phyloP scores from a whole-genome alignment of 2,329 filamentous ascomycete species.

The Fonsecaea nubica region DNA sequence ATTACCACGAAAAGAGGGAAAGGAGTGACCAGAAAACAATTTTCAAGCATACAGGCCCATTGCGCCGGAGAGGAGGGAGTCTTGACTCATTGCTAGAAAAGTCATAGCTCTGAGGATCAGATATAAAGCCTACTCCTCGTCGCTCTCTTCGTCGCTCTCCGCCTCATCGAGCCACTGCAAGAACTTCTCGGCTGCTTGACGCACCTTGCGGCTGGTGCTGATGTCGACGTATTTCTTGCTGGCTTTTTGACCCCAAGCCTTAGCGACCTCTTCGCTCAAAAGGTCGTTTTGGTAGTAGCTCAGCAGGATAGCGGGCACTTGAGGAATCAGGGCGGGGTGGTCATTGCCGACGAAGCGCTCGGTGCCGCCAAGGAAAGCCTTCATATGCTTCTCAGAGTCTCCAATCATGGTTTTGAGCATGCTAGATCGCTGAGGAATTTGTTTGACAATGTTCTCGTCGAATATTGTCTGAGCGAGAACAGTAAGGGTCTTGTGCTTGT shows the following conservation, averaged over 20 bases:
- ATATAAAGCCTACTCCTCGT: slow-evolving; percentile 25
- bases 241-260: slow-evolving; percentile 90
- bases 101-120: neutral
- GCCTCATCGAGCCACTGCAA: slow-evolving; percentile 91
- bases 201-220: slow-evolving; percentile 88
- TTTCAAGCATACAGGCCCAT: slow-evolving; percentile 11
- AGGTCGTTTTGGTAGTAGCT: slow-evolving; percentile 91
- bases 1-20: slow-evolving; percentile 10
- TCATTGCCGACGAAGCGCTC: slow-evolving; percentile 89
- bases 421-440: slow-evolving; percentile 76
- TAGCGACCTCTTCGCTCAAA: slow-evolving; percentile 83
- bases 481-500: slow-evolving; percentile 89
- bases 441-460: slow-evolving; percentile 80
- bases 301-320: slow-evolving; percentile 85
- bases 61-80: slow-evolving; percentile 27
- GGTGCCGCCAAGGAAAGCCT: slow-evolving; percentile 90
- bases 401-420: slow-evolving; percentile 89
- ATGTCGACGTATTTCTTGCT: slow-evolving; percentile 98
- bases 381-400: slow-evolving; percentile 90
- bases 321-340: slow-evolving; percentile 75
- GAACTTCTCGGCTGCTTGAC: slow-evolving; percentile 93
- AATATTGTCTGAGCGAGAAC: slow-evolving; percentile 95
- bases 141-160: slow-evolving; percentile 65
- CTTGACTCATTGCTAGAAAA: slow-evolving; percentile 1
- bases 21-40: slow-evolving; percentile 30